phyloP scores from a whole-genome alignment of 495 filamentous ascomycete genomes.

The Paragyromitra xinjiangensis region DNA sequence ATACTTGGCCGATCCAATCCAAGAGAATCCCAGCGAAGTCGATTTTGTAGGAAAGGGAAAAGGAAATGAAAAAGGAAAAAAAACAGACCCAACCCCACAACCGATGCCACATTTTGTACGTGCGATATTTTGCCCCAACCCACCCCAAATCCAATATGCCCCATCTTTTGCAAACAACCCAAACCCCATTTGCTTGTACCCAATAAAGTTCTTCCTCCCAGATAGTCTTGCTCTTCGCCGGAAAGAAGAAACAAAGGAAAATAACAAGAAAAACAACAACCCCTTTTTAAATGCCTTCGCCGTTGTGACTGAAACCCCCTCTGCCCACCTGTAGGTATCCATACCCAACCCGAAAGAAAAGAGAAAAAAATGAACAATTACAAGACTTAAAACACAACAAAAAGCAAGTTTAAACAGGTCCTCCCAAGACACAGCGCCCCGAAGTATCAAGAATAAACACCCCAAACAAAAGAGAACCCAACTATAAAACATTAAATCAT shows the following conservation, averaged over 20 bases:
- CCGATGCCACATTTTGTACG: conserved; percentile 56
- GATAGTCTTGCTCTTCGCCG: conserved; percentile 51
- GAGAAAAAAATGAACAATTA: conserved; percentile 57
- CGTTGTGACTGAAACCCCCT: conserved; percentile 57
- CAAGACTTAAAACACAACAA: conserved; percentile 58
- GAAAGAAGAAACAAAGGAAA: conserved; percentile 54
- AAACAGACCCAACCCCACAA: conserved; percentile 56
- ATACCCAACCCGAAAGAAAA: conserved; percentile 54
- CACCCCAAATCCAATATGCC: conserved; percentile 56
- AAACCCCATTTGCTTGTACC: conserved; percentile 55
- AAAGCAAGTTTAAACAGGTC: conserved; percentile 57
- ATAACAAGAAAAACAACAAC: conserved; percentile 54
- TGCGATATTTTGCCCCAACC: conserved; percentile 55
- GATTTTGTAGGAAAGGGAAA: conserved; percentile 46
- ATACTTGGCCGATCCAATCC: conserved; percentile 33
- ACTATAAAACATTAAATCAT: conserved; percentile 55
- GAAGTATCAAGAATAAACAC: conserved; percentile 58
- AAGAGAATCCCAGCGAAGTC: conserved; percentile 43
- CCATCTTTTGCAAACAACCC: conserved; percentile 56
- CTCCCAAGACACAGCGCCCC: conserved; percentile 59
- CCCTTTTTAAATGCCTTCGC: conserved; percentile 59
- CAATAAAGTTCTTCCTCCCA: conserved; percentile 52
- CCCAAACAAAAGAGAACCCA: conserved; percentile 58
- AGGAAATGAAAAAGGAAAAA: conserved; percentile 42
- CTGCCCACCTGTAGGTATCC: conserved; percentile 59